These are phyloP conservation scores for Agastache rugosa DNA, from an alignment of 257 asterid species.

Conservation along the genomic window DNA sequence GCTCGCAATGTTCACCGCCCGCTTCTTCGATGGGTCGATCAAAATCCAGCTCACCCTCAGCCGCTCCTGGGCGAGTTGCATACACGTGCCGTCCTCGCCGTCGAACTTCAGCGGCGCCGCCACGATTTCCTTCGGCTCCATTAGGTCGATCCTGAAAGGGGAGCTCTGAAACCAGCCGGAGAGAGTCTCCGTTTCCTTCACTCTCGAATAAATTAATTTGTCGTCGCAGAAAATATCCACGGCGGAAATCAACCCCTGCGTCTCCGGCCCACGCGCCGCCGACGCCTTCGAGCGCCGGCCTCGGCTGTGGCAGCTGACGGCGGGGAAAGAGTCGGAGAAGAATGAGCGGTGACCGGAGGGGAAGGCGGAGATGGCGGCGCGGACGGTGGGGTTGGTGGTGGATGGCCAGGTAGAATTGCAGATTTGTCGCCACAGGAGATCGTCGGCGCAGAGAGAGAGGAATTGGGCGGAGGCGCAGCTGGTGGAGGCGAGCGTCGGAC, in stretches of 20 bases:
- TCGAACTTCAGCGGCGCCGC: conserved; percentile 51
- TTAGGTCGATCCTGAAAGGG: conserved; percentile 64
- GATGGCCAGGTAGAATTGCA: conserved; percentile 83
- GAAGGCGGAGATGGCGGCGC: conserved; percentile 48
- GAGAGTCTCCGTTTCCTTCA: conserved; percentile 45
- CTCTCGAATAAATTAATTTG: conserved; percentile 56
- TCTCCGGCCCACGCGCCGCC: background rate
- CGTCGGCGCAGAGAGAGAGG: conserved; percentile 52
- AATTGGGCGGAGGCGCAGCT: conserved; percentile 54
- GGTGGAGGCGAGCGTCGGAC: conserved; percentile 72
- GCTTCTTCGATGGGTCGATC: conserved; percentile 53
- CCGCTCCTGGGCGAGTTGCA: conserved; percentile 44
- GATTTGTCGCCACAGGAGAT: conserved; percentile 59
- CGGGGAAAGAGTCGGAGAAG: conserved; percentile 72
- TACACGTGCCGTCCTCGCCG: conserved; percentile 49
- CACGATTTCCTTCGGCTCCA: conserved; percentile 53
- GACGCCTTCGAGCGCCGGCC: background rate
- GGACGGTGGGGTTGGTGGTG: conserved; percentile 54
- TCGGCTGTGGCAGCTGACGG: conserved; percentile 30
- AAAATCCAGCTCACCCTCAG: conserved; percentile 77
- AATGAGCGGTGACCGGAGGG: conserved; percentile 73
- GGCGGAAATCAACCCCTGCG: conserved; percentile 60
- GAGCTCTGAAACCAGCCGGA: conserved; percentile 65
- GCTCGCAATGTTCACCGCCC: conserved; percentile 74
- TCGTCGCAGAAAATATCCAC: conserved; percentile 64